These are phyloP conservation scores for Berberis vulgaris DNA, from an alignment of 164 flowering plant genomes.

Conservation along the genomic window DNA sequence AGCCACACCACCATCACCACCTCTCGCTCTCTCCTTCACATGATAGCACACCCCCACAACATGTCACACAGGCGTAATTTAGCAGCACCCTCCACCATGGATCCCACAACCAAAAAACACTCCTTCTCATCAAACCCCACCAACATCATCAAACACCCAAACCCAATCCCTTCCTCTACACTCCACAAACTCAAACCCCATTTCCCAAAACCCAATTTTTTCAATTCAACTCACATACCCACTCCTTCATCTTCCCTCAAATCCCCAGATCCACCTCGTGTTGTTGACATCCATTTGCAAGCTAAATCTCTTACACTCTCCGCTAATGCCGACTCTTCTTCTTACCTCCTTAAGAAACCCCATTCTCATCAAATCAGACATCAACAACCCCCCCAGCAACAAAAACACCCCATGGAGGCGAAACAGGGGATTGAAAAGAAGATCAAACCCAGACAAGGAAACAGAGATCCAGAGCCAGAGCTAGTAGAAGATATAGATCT, in stretches of 20 bases:
- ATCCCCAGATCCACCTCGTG: conserved; percentile 11
- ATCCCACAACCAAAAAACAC: conserved; percentile 21
- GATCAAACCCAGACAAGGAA: conserved; percentile 3
- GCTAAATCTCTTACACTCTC: conserved; percentile 25
- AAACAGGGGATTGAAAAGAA: conserved; percentile 6
- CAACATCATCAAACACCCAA: background rate
- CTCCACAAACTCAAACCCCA: background rate
- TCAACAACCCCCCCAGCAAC: background rate
- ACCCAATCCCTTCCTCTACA: background rate
- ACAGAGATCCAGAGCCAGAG: background rate
- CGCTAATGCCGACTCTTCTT: background rate
- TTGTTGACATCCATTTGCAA: conserved; percentile 18
- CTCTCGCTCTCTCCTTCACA: too few relatives aligned
- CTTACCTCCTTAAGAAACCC: conserved; percentile 11
- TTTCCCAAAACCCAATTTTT: background rate
- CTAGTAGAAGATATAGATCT: background rate
- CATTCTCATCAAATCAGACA: conserved; percentile 5
- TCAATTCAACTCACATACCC: background rate
- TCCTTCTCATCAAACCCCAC: background rate
- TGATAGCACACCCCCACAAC: background rate
- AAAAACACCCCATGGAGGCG: background rate
- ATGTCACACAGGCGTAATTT: conserved; percentile 18
- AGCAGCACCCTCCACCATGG: conserved; percentile 27
- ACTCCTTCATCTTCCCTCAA: conserved; percentile 12
- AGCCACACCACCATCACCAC: too few relatives aligned